Percentiles rank a stretch among this genome's conserved stretches.
phyloP scores from a whole-genome alignment of 1,139 yeast species.

The Yamadazyma mexicana region DNA sequence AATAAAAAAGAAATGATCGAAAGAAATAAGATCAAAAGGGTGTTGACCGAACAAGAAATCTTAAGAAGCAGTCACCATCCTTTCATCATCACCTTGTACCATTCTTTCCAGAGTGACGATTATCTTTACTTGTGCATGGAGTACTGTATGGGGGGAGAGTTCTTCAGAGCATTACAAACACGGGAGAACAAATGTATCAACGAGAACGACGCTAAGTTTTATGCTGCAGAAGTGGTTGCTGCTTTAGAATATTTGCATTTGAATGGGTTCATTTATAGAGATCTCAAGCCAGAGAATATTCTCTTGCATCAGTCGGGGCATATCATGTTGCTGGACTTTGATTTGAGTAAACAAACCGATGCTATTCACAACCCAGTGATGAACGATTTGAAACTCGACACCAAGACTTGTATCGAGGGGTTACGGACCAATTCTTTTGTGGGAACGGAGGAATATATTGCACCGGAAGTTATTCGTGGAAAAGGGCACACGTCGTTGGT shows the following conservation, averaged over 20 bases:
- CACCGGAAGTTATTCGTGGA: slow-evolving; percentile 96
- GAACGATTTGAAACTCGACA: slow-evolving; percentile 56
- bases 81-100: slow-evolving; percentile 92
- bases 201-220: slow-evolving; percentile 88
- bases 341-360: slow-evolving; percentile 86
- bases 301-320: slow-evolving; percentile 93
- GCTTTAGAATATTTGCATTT: slow-evolving; percentile 93
- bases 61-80: slow-evolving; percentile 96
- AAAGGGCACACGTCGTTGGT: slow-evolving; percentile 97
- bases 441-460: slow-evolving; percentile 97
- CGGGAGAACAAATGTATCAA: slow-evolving; percentile 81
- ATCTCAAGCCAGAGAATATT: slow-evolving; percentile 93
- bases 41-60: slow-evolving; percentile 94
- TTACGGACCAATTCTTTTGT: slow-evolving; percentile 96
- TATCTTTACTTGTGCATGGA: slow-evolving; percentile 96
- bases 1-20: slow-evolving; percentile 92
- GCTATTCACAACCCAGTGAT: slow-evolving; percentile 17
- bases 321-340: slow-evolving; percentile 96
- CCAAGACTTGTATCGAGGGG: slow-evolving; percentile 93
- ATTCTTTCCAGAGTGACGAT: slow-evolving; percentile 94
- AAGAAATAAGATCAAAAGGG: slow-evolving; percentile 91
- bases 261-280: slow-evolving; percentile 96
- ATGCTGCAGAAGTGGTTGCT: slow-evolving; percentile 96
- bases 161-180: slow-evolving; percentile 93
- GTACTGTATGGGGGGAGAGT: slow-evolving; percentile 99